Evolutionary conservation across 225 moss, liverwort and hornwort species (phyloP), one percentile per base, ranked within the genome.

Genomic region (Rhytidiadelphus loreus): DNA sequence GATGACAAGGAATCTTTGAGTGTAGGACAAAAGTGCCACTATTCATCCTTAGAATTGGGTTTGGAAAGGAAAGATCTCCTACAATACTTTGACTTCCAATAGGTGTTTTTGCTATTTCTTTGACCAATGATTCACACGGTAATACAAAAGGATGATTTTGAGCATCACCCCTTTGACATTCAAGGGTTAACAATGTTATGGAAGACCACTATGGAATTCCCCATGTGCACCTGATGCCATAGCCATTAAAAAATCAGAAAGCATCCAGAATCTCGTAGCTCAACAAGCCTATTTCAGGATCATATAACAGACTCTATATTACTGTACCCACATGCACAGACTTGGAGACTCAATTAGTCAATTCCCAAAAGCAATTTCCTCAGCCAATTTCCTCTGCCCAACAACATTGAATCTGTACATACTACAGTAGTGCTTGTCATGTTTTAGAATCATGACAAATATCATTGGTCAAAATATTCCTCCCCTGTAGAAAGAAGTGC

Each of bases 271-370:
- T 4, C 5, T 48, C 2, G 1, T 32, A 18, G 32, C 12, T 30
- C 19, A 48, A 32, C 4, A 48, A 74, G 29, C 20, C 13, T 52
- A 76, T 33, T 52, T 76, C 44, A 44, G 1, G 2, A 29, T 17
- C 44, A 44, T 72, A 17, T 44, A 28, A 44, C 3, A 33, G 8
- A 21, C 21, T 74, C 50, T 33, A 20, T 5, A 32, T 12, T 18
- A 50, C 4, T 32, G 2, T 11, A 32, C 13, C 2, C 7, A 0
- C 8, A 8, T 4, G 2, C 32, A 68, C 4, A 73, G 4, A 50
- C 2, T 50, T 21, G 7, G 32, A 50, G n/a, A n/a, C 21, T 75
- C 32, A 21, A 75, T 72, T 72, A 29, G 5, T 43, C 15, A 71
- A 43, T 71, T 75, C 21, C 15, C 9, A 5, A 77, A 35, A 22